These are phyloP conservation scores for Groenewaldozyma auringiensis DNA, from an alignment of 1,139 yeast species.

Conservation along the genomic window DNA sequence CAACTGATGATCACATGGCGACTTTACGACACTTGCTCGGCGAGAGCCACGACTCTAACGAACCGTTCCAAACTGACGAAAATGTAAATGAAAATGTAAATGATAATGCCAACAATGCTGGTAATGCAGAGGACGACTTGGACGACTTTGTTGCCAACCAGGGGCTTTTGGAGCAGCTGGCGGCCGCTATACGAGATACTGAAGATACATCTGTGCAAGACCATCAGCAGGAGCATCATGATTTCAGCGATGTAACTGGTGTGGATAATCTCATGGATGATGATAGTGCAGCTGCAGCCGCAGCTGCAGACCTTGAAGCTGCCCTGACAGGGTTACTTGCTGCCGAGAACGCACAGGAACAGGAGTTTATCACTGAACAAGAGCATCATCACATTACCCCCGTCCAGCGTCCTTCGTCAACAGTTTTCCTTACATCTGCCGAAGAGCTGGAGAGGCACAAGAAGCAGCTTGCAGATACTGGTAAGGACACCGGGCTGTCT, in stretches of 20 bases:
- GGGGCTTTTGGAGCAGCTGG: slow-evolving; percentile 9
- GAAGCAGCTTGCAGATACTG: neutral
- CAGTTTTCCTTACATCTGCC: slow-evolving; percentile 3
- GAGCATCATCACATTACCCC: neutral
- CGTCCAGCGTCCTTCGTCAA: neutral
- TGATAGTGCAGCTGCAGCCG: slow-evolving; percentile 5
- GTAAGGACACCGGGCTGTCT: slow-evolving; percentile 30
- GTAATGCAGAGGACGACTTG: neutral
- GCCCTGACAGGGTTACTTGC: slow-evolving; percentile 11
- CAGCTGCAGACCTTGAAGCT: slow-evolving; percentile 11
- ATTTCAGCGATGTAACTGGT: neutral
- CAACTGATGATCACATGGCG: neutral
- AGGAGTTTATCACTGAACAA: neutral
- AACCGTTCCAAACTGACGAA: neutral
- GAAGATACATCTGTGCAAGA: neutral
- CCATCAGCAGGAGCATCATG: neutral
- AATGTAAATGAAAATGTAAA: neutral
- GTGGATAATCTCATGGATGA: neutral
- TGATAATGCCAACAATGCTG: neutral
- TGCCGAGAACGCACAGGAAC: slow-evolving; percentile 1
- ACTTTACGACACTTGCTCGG: neutral
- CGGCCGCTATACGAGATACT: slow-evolving; percentile 7
- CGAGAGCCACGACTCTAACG: neutral
- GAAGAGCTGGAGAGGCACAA: neutral
- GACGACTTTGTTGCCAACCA: slow-evolving; percentile 7